Conservation (phyloP, 2,329 filamentous ascomycete species). For the Trichophyton rubrum region DNA sequence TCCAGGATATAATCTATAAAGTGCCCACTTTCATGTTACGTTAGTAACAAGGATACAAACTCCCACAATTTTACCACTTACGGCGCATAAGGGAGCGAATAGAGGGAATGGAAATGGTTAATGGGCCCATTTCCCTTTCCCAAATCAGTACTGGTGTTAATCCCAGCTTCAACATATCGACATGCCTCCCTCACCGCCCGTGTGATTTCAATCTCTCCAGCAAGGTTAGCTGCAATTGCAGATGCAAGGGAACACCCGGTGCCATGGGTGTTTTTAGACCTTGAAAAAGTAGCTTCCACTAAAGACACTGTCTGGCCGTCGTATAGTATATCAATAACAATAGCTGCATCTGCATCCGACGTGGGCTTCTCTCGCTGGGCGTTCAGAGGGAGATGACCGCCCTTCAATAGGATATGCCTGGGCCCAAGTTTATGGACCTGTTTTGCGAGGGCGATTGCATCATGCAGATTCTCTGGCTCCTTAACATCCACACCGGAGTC, state of each 20-base stretch:
- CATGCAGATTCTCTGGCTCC: conserved; percentile 47
- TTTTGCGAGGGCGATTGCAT: conserved; percentile 57
- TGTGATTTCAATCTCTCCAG: conserved; percentile 36
- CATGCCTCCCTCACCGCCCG: conserved; percentile 45
- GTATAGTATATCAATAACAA: conserved; percentile 67
- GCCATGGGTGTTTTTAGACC: conserved; percentile 75
- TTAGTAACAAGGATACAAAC: too few relatives aligned
- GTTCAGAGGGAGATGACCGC: conserved; percentile 73
- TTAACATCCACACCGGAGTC: conserved; percentile 25
- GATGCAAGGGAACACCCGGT: conserved; percentile 89
- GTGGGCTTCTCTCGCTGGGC: conserved; percentile 48
- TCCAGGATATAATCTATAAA: conserved; percentile 76
- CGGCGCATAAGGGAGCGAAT: conserved; percentile 47
- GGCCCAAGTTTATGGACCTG: conserved; percentile 57
- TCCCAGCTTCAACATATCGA: conserved; percentile 49
- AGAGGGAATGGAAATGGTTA: conserved; percentile 54
- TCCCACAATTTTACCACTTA: conserved; percentile 21
- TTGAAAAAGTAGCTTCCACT: conserved; percentile 58
- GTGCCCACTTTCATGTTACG: conserved; percentile 42
- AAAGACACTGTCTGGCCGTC: conserved; percentile 47
- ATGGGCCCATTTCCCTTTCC: conserved; percentile 52
- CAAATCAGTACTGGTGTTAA: conserved; percentile 43
- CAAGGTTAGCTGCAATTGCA: conserved; percentile 52
- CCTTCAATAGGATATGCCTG: conserved; percentile 74
- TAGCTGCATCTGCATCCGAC: conserved; percentile 45